Evolutionary conservation across 305 asterid species (phyloP).

Genomic region (Fraxinus albicans): DNA sequence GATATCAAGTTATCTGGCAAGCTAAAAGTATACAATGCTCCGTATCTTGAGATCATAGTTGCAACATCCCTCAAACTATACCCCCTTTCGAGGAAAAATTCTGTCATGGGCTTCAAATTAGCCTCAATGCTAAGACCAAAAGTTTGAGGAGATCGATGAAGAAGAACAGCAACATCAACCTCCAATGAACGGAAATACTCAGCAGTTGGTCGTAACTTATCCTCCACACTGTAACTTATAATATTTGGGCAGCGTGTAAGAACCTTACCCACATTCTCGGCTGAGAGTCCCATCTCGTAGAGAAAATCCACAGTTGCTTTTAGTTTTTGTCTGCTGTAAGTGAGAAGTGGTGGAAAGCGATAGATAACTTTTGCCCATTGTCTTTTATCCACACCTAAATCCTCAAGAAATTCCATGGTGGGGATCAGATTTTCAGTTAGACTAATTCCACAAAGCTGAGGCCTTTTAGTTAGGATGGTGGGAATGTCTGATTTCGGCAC

Average conservation of each 20-base stretch:
- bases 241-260: constrained; percentile 79
- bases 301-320: constrained; percentile 71
- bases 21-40: constrained; percentile 81
- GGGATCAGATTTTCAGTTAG: constrained; percentile 87
- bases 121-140: constrained; percentile 87
- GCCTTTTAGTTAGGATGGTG: constrained; percentile 71
- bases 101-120: constrained; percentile 75
- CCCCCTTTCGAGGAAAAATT: constrained; percentile 67
- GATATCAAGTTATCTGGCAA: constrained; percentile 61
- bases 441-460: constrained; percentile 95
- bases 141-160: constrained; percentile 82
- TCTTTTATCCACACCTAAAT: constrained; percentile 73
- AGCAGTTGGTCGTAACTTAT: constrained; percentile 80
- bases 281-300: constrained; percentile 80
- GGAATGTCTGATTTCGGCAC: constrained; percentile 68
- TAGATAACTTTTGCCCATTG: constrained; percentile 92
- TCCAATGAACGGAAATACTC: constrained; percentile 70
- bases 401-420: constrained; percentile 81
- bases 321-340: constrained; percentile 78
- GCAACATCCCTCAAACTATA: constrained; percentile 56
- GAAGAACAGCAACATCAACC: constrained; percentile 64
- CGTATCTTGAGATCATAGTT: constrained; percentile 70
- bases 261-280: constrained; percentile 75
- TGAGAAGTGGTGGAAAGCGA: constrained; percentile 85
- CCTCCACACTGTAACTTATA: constrained; percentile 83